Evolutionary conservation across 306 rosid genomes (phyloP).

Genomic region (Vigna hirtella): DNA sequence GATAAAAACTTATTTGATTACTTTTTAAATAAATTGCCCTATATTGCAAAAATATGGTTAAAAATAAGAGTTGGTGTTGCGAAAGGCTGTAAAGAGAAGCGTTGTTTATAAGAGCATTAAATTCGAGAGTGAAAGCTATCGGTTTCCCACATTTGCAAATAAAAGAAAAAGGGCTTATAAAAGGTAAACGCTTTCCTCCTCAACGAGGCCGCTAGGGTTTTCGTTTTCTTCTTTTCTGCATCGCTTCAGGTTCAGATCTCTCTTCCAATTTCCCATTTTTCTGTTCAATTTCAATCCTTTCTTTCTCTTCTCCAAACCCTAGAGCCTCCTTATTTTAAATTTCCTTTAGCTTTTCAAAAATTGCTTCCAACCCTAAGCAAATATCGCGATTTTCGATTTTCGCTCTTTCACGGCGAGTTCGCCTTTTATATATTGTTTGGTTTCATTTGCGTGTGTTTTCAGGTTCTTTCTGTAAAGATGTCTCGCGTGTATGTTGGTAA

Average conservation of each 20-base stretch:
- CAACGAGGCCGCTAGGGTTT: constrained; percentile 51
- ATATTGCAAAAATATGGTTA: too few relatives aligned
- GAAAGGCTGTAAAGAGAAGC: not conserved
- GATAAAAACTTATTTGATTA: too few relatives aligned
- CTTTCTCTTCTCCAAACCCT: not conserved
- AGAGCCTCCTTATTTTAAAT: not conserved
- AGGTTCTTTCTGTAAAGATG: constrained; percentile 60
- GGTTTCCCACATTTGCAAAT: not conserved
- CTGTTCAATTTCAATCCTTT: not conserved
- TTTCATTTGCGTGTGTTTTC: not conserved
- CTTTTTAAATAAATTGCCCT: too few relatives aligned
- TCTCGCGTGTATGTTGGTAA: constrained; percentile 98
- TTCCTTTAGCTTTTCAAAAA: not conserved
- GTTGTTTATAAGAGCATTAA: not conserved
- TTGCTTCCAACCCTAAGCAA: not conserved
- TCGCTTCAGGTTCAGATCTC: constrained; percentile 47
- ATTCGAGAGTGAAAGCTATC: not conserved
- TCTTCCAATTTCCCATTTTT: not conserved
- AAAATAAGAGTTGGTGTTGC: too few relatives aligned
- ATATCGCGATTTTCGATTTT: not conserved
- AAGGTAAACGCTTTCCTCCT: not conserved
- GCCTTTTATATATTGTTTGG: not conserved
- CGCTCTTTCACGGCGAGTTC: not conserved
- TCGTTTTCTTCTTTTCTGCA: not conserved
- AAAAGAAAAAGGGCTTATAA: not conserved